These are phyloP conservation scores for Ceriops decandra DNA, from an alignment of 345 rosid genomes.

Conservation along the genomic window DNA sequence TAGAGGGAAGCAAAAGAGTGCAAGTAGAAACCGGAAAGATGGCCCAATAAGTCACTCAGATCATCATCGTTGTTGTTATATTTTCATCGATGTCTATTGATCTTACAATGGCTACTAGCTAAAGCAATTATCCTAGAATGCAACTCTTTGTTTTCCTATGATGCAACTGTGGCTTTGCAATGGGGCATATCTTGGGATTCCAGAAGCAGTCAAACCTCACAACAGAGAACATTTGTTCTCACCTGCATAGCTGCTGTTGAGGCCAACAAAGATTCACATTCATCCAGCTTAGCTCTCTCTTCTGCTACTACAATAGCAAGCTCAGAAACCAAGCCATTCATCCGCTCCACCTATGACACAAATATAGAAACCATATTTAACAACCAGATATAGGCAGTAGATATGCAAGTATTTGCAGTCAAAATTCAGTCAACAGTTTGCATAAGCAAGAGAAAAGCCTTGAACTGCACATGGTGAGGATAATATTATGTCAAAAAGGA, in stretches of 20 bases:
- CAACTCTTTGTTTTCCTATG: neutral
- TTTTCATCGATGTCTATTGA: no score
- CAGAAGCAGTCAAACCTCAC: no score
- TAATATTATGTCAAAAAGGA: neutral
- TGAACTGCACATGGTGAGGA: neutral
- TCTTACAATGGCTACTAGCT: neutral
- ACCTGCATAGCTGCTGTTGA: slow-evolving; percentile 73
- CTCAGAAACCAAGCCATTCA: slow-evolving; percentile 54
- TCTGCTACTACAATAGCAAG: slow-evolving; percentile 49
- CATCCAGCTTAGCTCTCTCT: slow-evolving; percentile 58
- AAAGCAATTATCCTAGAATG: neutral
- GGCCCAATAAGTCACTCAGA: neutral
- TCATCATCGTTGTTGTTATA: no score
- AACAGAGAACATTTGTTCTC: slow-evolving; percentile 10
- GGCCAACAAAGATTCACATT: slow-evolving; percentile 65
- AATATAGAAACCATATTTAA: neutral
- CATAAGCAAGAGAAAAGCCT: neutral
- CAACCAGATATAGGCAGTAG: slow-evolving; percentile 6
- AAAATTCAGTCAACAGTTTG: neutral
- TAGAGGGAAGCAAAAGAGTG: no score
- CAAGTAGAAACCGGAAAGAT: neutral
- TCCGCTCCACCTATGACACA: slow-evolving; percentile 48
- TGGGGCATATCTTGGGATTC: no score
- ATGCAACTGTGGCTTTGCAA: no score
- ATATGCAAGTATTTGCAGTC: slow-evolving; percentile 9